phyloP scores from a whole-genome alignment of 441 rosid genomes.

The Codiaeum variegatum region DNA sequence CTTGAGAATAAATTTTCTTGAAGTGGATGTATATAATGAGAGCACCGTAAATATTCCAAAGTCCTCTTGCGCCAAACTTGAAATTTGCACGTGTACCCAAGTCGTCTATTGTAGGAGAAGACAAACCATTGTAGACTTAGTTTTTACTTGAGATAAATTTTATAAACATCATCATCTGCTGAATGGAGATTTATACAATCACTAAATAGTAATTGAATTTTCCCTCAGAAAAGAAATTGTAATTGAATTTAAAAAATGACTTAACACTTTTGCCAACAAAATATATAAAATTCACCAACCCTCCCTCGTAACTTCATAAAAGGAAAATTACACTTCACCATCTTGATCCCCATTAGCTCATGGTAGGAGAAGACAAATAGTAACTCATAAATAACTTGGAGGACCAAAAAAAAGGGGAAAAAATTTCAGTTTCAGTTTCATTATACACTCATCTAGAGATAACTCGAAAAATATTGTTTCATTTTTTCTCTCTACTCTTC shows the following conservation, averaged over 20 bases:
- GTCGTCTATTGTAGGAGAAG: no score
- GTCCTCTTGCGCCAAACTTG: no score
- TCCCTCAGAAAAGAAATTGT: no score
- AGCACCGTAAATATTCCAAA: no score
- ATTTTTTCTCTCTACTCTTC: slow-evolving; percentile 8
- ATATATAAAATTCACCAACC: background rate
- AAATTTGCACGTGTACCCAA: no score
- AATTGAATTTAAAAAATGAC: background rate
- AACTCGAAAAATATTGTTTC: background rate
- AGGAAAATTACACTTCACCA: background rate
- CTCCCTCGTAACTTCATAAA: background rate
- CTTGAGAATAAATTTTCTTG: no score
- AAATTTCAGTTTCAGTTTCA: background rate
- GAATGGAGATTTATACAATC: background rate
- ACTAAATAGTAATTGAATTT: no score
- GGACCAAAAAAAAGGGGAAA: background rate
- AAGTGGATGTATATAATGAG: no score
- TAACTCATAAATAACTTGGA: background rate
- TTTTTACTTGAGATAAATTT: background rate
- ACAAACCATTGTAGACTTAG: background rate
- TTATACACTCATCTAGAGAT: slow-evolving; percentile 14
- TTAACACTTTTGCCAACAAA: background rate
- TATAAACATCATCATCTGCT: no score
- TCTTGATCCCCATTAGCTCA: background rate
- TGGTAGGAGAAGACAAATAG: background rate